These are phyloP conservation scores for Sistotremastrum niveocremeum DNA, from an alignment of 768 basidiomycete species.

Conservation along the genomic window DNA sequence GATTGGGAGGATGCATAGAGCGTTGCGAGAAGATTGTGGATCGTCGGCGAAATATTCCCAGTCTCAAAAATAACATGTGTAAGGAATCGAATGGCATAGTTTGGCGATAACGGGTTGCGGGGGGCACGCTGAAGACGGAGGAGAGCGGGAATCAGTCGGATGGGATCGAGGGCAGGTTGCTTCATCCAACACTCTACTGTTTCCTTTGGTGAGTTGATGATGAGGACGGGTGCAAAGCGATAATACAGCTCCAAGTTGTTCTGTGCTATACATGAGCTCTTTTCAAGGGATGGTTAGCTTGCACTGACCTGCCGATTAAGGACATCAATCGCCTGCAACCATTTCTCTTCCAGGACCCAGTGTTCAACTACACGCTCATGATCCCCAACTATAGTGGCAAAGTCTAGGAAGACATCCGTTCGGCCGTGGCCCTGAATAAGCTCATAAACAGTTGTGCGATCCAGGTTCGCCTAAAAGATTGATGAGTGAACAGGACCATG, in stretches of 20 bases:
- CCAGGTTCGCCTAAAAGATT: constrained; percentile 57
- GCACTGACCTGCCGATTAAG: constrained; percentile 69
- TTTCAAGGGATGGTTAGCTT: constrained; percentile 1
- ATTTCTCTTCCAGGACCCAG: constrained; percentile 86
- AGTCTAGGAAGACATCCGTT: constrained; percentile 85
- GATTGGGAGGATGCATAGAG: constrained; percentile 53
- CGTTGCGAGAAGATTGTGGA: constrained; percentile 90
- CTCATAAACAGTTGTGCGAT: constrained; percentile 78
- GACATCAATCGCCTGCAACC: constrained; percentile 82
- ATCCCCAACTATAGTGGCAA: constrained; percentile 72
- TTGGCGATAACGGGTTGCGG: constrained; percentile 57
- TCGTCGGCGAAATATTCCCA: constrained; percentile 65
- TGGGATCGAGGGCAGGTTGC: constrained; percentile 63
- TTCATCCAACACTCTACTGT: constrained; percentile 90
- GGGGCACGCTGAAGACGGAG: constrained; percentile 65
- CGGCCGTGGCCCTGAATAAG: constrained; percentile 89
- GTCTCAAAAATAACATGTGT: constrained; percentile 74
- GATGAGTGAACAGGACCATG: neutral
- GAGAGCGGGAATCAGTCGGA: constrained; percentile 80
- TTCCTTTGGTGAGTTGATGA: constrained; percentile 76
- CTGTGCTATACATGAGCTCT: constrained; percentile 24
- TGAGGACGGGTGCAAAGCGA: constrained; percentile 78
- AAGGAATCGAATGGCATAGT: constrained; percentile 86
- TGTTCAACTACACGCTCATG: constrained; percentile 77
- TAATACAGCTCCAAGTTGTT: constrained; percentile 84